Conservation (phyloP, 495 filamentous ascomycete species). For the Chaetomidium leptoderma region DNA sequence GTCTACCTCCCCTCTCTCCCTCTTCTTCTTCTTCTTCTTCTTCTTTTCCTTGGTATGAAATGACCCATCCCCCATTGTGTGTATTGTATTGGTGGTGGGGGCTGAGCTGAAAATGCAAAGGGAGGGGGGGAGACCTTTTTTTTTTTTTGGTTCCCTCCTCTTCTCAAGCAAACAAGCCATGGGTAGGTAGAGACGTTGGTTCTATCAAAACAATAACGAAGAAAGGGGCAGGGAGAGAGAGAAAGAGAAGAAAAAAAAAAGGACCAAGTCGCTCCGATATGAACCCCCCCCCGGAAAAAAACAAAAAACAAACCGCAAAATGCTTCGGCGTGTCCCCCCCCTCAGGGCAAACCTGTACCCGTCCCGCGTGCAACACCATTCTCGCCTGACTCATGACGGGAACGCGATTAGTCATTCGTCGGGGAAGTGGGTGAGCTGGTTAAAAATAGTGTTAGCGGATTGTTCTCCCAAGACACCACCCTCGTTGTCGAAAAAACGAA, state of each 20-base stretch:
- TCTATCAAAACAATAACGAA: slow-evolving; percentile 3
- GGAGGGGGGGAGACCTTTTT: not conserved
- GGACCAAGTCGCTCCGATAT: slow-evolving; percentile 10
- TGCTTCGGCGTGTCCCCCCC: not conserved
- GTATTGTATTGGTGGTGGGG: not conserved
- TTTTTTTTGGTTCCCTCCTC: not conserved
- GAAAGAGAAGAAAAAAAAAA: not conserved
- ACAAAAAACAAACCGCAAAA: not conserved
- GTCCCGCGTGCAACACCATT: slow-evolving; percentile 4
- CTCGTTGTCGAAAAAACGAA: no score
- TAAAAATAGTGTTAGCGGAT: slow-evolving; percentile 15
- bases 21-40: no score
- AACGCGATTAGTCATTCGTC: slow-evolving; percentile 27
- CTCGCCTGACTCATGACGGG: not conserved
- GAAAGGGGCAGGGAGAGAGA: not conserved
- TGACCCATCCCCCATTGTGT: not conserved
- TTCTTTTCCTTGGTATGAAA: not conserved
- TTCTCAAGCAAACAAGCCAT: not conserved
- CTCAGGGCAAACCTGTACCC: slow-evolving; percentile 4
- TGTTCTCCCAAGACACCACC: not conserved
- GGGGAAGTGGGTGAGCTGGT: slow-evolving; percentile 35
- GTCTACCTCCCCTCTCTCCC: not conserved
- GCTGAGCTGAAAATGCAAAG: not conserved
- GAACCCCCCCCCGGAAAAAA: not conserved
- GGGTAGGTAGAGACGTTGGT: not conserved